A percentile compares a stretch with the other conserved stretches of the same genome.
These are phyloP conservation scores for Phytophthora rubi DNA, from an alignment of 352 stramenopile genomes.

Conservation along the genomic window DNA sequence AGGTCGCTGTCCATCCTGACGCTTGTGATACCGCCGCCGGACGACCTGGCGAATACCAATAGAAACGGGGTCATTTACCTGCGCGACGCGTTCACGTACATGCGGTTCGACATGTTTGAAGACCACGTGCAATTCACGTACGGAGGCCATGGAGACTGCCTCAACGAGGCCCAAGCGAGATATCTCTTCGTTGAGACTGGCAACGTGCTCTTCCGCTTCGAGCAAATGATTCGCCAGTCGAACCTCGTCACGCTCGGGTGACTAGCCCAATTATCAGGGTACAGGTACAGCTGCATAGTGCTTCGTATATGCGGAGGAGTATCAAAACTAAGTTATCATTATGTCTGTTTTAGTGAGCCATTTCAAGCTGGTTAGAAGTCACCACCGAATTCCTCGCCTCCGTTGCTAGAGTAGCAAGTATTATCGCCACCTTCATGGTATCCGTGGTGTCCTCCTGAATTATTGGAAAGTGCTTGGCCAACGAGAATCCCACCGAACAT, in stretches of 20 bases:
- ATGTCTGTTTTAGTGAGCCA: neutral
- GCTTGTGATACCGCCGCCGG: constrained; percentile 39
- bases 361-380: constrained; percentile 28
- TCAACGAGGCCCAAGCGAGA: constrained; percentile 43
- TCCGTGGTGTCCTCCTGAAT: constrained; percentile 19
- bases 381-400: constrained; percentile 38
- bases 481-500: constrained; percentile 35
- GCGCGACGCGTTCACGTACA: constrained; percentile 50
- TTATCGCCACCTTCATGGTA: constrained; percentile 9
- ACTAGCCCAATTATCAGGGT: neutral
- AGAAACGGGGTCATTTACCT: constrained; percentile 47
- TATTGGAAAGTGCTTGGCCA: constrained; percentile 23
- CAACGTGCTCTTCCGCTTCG: constrained; percentile 50
- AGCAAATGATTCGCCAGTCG: constrained; percentile 44
- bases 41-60: constrained; percentile 33
- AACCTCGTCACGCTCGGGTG: constrained; percentile 39
- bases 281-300: neutral
- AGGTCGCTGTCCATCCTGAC: constrained; percentile 38
- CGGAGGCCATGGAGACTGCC: constrained; percentile 42
- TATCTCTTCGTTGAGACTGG: constrained; percentile 51
- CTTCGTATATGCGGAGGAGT: neutral
- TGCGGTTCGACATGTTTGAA: constrained; percentile 47
- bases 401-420: constrained; percentile 15
- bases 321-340: constrained; percentile 27
- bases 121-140: constrained; percentile 50